phyloP scores from a whole-genome alignment of 306 rosid species.

The Cicer pinnatifidum region DNA sequence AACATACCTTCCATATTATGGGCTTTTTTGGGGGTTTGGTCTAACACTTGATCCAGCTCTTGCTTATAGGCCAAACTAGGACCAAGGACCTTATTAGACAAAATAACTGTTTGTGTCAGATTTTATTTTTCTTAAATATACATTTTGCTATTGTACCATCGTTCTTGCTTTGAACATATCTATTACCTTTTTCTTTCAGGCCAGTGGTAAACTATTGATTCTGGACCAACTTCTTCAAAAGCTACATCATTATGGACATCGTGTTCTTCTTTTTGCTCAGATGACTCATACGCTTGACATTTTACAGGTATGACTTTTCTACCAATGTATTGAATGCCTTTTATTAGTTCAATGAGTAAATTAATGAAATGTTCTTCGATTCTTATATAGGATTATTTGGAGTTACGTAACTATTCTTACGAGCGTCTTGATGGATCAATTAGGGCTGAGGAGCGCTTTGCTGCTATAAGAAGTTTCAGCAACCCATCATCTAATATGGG shows the following conservation, averaged over 20 bases:
- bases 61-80: not conserved
- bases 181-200: constrained; percentile 55
- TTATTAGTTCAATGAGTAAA: constrained; percentile 28
- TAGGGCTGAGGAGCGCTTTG: constrained; percentile 98
- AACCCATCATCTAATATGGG: constrained; percentile 53
- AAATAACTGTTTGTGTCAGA: not conserved
- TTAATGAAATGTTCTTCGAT: constrained; percentile 36
- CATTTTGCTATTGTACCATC: constrained; percentile 24
- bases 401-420: constrained; percentile 80
- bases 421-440: constrained; percentile 98
- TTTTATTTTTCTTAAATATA: constrained; percentile 15
- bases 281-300: constrained; percentile 98
- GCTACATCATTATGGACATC: constrained; percentile 74
- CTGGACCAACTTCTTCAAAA: constrained; percentile 88
- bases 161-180: constrained; percentile 31
- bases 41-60: not conserved
- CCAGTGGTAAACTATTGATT: constrained; percentile 87
- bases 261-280: constrained; percentile 90
- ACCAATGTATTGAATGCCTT: constrained; percentile 27
- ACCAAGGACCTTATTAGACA: not conserved
- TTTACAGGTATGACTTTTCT: constrained; percentile 66
- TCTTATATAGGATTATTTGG: constrained; percentile 73
- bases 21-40: constrained; percentile 7
- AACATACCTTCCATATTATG: not conserved
- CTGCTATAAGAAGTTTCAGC: constrained; percentile 96